Evolutionary conservation across 1,139 yeast genomes (phyloP), one percentile per base, ranked within the genome.

Genomic region (Suzukiozyma palmioleophila): DNA sequence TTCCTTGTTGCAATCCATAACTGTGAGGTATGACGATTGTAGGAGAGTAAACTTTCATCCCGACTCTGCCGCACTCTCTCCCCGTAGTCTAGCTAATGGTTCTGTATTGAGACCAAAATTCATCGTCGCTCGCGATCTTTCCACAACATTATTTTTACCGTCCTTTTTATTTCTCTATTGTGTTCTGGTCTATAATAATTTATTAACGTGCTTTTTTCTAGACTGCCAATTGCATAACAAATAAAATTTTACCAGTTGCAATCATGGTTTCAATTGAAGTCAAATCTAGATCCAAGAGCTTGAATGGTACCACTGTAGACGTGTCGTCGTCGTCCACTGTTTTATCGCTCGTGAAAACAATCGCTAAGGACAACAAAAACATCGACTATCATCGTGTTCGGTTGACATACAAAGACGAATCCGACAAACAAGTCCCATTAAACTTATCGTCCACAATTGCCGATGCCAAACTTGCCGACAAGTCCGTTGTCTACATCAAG

Each of bases 401-500:
- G 50, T 53, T 71, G 39, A 64, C 75, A 18, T 46, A 56, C 39
- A 68, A 61, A 36, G 51, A 57, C 32, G 50, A 52, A 12, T 43
- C 43, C 27, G 60, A 59, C 34, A 63, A 62, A 38, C 69, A 66
- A 26, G 53, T 58, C 18, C 66, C 73, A 3, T 59, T 70, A 61
- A 59, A 36, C 36, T 53, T 10, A 52, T n/a, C 31, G 10, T 8
- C 31, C 5, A 28, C 14, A 12, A 28, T 28, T 44, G 69, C 71
- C 8, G 45, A 66, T 40, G 51, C 56, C 31, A 48, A 51, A 36
- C 38, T 50, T 39, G 55, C 56, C 24, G 43, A 54, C 7, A 56
- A 59, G 37, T 66, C 72, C 33, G 56, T 60, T 9, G 64, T 75
- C 16, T 76, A 63, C 46, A 86, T 83, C 42, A 89, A 90, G 59